Base-by-base conservation (phyloP, 805 yeast species). In the Yarrowia porcina region DNA sequence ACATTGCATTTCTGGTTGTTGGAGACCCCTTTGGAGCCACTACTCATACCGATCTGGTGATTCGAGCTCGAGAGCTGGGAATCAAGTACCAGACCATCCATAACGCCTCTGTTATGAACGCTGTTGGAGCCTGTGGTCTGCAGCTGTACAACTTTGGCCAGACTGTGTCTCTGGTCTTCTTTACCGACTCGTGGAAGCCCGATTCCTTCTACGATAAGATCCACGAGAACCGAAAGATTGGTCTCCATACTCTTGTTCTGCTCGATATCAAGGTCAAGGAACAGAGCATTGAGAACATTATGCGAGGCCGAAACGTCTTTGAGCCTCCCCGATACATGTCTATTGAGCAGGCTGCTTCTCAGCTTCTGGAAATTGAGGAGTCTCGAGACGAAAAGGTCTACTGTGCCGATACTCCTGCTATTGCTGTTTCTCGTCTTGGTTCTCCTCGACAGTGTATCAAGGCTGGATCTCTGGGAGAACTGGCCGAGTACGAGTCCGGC, bases 21-120 rank as follows among this genome's bases (percentile, higher is more conserved):
- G 99, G 99, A 35, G 99, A 93, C 74, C 96, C 93, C 33, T 93
- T 90, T 72, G 99, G 99, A 33, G 99, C 99, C 32, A 93, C 99
- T 4, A 93, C 99, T 0, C 99, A 93, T 76, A 90, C 97, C 0
- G 99, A 94, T 76, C 80, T 93, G 66, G 90, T 92, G 42, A 82
- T 93, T 65, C 81, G 99, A 71, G 98, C 99, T 45, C 83, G 96
- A 68, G 97, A 89, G 74, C 79, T 86, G 65, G 84, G 84, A 2
- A 90, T 94, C 71, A 77, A 81, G 57, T 89, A 89, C 45, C 96
- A 89, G 71, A 82, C 88, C 39, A 84, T 93, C 65, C 99, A 93
- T 77, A 93, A 93, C 74, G 99, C 99, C 1, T 89, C 97, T 17
- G 94, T 93, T 12, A 91, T 94, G 97, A 93, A 93, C 72, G 99